Base-by-base conservation (phyloP, 2,329 filamentous ascomycete genomes). In the Alternaria sp. region DNA sequence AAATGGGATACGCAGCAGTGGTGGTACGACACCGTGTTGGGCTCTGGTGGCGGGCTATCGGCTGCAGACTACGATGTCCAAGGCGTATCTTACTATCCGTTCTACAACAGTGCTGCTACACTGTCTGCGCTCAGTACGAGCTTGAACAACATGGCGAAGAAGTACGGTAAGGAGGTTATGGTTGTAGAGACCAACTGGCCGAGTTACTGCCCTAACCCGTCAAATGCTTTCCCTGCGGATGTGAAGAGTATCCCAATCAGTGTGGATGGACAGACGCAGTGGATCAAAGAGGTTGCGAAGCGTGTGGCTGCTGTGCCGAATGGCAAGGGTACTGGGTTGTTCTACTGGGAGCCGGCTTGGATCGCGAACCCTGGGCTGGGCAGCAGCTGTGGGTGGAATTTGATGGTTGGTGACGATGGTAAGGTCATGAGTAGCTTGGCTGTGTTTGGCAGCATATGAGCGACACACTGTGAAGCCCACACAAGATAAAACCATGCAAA, bases 291-390 rank as follows among this genome's bases (percentile, higher is more conserved):
- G 61, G 83, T 93, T 17, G 89, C 88, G 0, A 80, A 80, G 1
- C 81, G 88, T 1, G 85, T 92, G 0, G 80, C 82, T 1, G 83
- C 79, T 2, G 84, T 88, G 0, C 82, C 77, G 1, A 83, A 84
- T 1, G 89, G 89, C 0, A 77, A 81, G 59, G 77, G 76, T 1
- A 26, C 77, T 5, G 91, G 90, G 0, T 47, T 93, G 8, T 92
- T 90, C 65, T 93, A 92, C 68, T 93, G 90, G 90, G 90, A 93
- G 75, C 90, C 90, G 0, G 88, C 87, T 1, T 93, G 89, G 89
- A 82, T 92, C 65, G 83, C 88, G 45, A 92, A 91, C 77, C 84
- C 86, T 11, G 85, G 78, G 0, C 77, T 92, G 55, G 90, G 90
- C 2, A 90, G 88, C 17, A 89, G 88, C 45, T 91, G 90, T 73